Base-by-base conservation (phyloP, 2,329 filamentous ascomycete species). In the Cladophialophora immunda region DNA sequence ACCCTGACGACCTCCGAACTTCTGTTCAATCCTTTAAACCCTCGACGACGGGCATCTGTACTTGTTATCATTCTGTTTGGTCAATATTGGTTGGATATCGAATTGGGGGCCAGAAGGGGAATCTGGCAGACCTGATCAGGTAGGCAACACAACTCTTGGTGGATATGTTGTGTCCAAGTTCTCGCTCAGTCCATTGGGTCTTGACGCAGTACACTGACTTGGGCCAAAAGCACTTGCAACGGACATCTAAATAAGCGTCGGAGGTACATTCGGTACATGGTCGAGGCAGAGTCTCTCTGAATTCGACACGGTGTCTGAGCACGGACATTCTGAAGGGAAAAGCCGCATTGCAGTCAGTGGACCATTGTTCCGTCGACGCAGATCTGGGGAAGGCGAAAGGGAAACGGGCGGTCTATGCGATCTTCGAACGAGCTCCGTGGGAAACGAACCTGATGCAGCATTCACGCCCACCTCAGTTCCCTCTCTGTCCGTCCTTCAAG, bases 401-500 rank as follows among this genome's bases (percentile, higher is more conserved):
- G 57, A 55, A 61, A 38, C 47, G 27, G 45, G 45, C 30, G 27
- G 50, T 61, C 58, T 50, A 50, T 52, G 63, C 34, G 58, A 60
- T 62, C 53, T 57, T 36, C 7, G 57, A 56, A n/a, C 50, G n/a
- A 27, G 19, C 9, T 25, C 47, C n/a, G 27, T 19, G 27, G 5
- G 36, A 47, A 50, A 53, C 50, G 34, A 61, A 60, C 62, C 70
- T 71, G 65, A 73, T 73, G 72, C 72, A 71, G 69, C 64, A 67
- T 66, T 68, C 67, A 73, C 68, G 66, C 50, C 66, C 62, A 36
- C 68, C 67, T 68, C 65, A 67, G 29, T 61, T 69, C 50, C 64
- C 67, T 65, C 68, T 58, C 38, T 68, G 62, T 50, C 66, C 68
- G 32, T 73, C 72, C 22, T 73, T 73, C 70, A 68, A 70, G 67